These are phyloP conservation scores for Ichthyophthirius multifiliis DNA, from an alignment of 169 alveolate species.

Conservation along the genomic window DNA sequence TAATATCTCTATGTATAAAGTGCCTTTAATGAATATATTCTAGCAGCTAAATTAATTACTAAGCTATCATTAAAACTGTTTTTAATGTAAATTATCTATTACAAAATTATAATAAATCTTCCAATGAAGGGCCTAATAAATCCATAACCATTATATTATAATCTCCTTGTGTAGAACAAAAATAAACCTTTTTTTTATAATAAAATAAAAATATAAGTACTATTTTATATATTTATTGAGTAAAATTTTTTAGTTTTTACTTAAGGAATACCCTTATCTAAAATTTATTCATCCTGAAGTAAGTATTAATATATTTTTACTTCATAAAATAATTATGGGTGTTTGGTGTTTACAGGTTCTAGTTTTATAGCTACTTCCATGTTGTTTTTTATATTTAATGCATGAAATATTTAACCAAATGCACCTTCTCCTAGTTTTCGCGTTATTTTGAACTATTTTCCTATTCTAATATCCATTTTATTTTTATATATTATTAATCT, in stretches of 20 bases:
- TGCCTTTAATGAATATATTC: conserved; percentile 57
- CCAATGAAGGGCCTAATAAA: conserved; percentile 34
- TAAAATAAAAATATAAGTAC: no score
- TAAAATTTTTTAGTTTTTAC: no score
- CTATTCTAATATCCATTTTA: no score
- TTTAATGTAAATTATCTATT: conserved; percentile 41
- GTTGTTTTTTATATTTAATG: conserved; percentile 42
- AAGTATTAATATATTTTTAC: conserved; percentile 41
- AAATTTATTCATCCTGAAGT: neutral
- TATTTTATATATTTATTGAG: no score
- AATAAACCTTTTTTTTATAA: conserved; percentile 68
- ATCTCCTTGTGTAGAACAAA: conserved; percentile 56
- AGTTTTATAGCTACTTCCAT: conserved; percentile 55
- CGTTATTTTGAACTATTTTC: neutral
- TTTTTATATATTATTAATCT: no score
- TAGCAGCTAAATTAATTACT: conserved; percentile 48
- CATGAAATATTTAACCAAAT: neutral
- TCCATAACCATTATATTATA: conserved; percentile 66
- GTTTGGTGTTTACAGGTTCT: conserved; percentile 59
- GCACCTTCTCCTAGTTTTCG: neutral
- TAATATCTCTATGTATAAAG: conserved; percentile 76
- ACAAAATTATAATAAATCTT: conserved; percentile 46
- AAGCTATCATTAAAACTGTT: conserved; percentile 46
- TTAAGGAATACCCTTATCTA: conserved; percentile 56
- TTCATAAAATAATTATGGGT: conserved; percentile 62